Base-by-base conservation (phyloP, 371 early-diverging fungal genomes). In the Mucor lusitanicus region DNA sequence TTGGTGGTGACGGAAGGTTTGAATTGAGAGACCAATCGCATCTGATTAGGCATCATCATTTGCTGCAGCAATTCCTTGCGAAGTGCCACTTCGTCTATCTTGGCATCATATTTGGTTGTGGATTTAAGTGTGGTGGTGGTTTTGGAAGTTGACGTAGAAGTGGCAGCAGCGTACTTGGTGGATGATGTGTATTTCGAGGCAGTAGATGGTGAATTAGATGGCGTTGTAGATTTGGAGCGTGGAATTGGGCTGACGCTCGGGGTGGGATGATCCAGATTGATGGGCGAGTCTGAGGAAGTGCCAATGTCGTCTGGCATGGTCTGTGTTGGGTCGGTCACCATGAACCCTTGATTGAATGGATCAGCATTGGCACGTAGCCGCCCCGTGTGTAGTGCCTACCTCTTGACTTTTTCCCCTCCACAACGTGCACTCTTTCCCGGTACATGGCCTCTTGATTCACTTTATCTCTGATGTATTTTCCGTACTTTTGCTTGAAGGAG, bases 401-500 rank as follows among this genome's bases (percentile, higher is more conserved):
- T 56, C 11, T 56, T 56, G 30, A 33, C 9, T 56, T 56, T 9
- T 56, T 56, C 9, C 56, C 56, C 3, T 56, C 56, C 3, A 56
- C 56, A n/a, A 56, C 56, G 6, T 33, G 56, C 17, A 56, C 56
- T 33, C 33, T 56, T 56, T 56, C 56, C 8, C 33, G 30, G 13
- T 56, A 56, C 33, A 32, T 56, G 21, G 19, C 56, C n/a, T 56
- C 56, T n/a, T 56, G 56, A 56, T 19, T 56, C 32, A 32, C 33
- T 33, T 56, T 56, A 1, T 56, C 33, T 56, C 56, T 33, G 30
- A 32, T 32, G 21, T 33, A 28, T 8, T 28, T 13, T 3, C 56
- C 56, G 21, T 30, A 53, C 9, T 19, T 33, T 17, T 33, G 8
- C 25, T 56, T 33, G 33, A 56, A 56, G 2, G 33, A 32, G 17